Evolutionary conservation across 345 rosid genomes (phyloP).

Genomic region (Eucalyptus polyanthemos): DNA sequence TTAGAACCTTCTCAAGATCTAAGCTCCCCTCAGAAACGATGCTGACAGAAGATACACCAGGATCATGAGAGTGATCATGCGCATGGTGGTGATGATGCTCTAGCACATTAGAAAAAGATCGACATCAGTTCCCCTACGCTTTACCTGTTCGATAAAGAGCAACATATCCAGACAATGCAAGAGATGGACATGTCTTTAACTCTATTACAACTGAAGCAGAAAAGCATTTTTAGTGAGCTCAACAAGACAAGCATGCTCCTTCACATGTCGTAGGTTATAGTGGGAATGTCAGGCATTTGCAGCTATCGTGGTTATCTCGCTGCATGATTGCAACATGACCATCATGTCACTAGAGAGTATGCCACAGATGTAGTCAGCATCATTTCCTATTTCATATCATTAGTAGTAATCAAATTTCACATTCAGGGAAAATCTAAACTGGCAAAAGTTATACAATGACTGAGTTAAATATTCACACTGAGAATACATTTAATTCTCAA

Average conservation of each 20-base stretch:
- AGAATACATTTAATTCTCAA: not conserved
- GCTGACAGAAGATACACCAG: slow-evolving; percentile 91
- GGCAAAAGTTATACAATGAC: not conserved
- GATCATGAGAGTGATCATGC: slow-evolving; percentile 92
- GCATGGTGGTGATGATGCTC: slow-evolving; percentile 75
- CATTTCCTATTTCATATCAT: not conserved
- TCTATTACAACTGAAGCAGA: not conserved
- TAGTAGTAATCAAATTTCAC: not conserved
- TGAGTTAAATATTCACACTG: not conserved
- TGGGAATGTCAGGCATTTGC: not conserved
- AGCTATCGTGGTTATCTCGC: not conserved
- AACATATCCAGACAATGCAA: not conserved
- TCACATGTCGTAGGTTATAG: not conserved
- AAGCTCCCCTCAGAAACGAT: slow-evolving; percentile 87
- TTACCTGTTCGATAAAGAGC: not conserved
- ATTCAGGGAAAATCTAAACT: not conserved
- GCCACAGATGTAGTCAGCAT: not conserved
- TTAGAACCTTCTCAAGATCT: slow-evolving; percentile 80
- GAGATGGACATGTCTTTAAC: not conserved
- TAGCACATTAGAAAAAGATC: slow-evolving; percentile 12
- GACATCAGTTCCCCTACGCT: not conserved
- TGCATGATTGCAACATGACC: not conserved
- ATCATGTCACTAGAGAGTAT: not conserved
- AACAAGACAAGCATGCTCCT: not conserved
- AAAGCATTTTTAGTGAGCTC: not conserved